Conservation (phyloP, 768 basidiomycete species). For the Kwoniella bestiolae region DNA sequence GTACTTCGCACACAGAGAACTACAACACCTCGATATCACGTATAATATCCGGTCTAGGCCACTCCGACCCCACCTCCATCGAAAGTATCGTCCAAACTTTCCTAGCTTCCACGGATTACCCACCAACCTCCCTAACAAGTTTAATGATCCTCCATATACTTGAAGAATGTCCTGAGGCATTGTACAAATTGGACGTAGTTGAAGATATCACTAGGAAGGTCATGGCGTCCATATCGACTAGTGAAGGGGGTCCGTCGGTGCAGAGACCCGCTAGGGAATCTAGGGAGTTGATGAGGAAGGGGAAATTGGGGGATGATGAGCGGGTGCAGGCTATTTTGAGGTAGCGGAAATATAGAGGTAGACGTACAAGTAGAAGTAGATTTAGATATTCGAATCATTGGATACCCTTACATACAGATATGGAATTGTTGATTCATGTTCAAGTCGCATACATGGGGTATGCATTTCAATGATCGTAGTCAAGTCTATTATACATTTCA, state of each 20-base stretch:
- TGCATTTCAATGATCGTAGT: too few relatives aligned
- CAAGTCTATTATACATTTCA: too few relatives aligned
- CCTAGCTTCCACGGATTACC: constrained; percentile 68
- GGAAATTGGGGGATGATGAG: constrained; percentile 56
- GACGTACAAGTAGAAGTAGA: background rate
- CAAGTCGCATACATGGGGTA: too few relatives aligned
- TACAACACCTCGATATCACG: constrained; percentile 70
- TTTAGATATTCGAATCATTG: background rate
- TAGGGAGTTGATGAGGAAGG: constrained; percentile 56
- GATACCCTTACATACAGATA: too few relatives aligned
- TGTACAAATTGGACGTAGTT: constrained; percentile 69
- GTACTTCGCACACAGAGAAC: too few relatives aligned
- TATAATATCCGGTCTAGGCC: constrained; percentile 68
- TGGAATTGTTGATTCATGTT: too few relatives aligned
- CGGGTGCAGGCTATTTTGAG: constrained; percentile 50
- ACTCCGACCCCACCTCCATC: constrained; percentile 66
- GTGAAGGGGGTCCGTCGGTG: constrained; percentile 66
- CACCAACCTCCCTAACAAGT: constrained; percentile 62
- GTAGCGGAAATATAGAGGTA: background rate
- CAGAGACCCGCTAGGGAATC: constrained; percentile 82
- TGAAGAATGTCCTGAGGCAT: constrained; percentile 62
- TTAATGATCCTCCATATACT: constrained; percentile 55
- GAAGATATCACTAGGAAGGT: constrained; percentile 74
- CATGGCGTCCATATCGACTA: constrained; percentile 69
- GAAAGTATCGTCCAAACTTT: constrained; percentile 70